phyloP scores from a whole-genome alignment of 2,329 filamentous ascomycete species.

The Alternaria conjuncta region DNA sequence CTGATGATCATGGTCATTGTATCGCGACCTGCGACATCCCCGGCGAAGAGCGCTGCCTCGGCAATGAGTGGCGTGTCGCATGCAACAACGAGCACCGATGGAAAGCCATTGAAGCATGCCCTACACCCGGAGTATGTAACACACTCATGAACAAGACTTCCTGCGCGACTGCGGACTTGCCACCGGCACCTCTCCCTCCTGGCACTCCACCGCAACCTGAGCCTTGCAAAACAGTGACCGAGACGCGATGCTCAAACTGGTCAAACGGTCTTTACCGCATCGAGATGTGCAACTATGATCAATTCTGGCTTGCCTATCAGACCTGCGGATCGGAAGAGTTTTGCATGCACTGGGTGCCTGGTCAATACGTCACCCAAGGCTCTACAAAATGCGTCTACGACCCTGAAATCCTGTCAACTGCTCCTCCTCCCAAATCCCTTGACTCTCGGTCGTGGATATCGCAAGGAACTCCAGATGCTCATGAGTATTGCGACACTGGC shows the following conservation, averaged over 20 bases:
- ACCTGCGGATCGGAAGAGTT: background rate
- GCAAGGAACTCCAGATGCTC: background rate
- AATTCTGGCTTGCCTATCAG: background rate
- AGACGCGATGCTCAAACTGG: background rate
- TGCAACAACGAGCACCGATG: background rate
- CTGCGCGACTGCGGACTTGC: background rate
- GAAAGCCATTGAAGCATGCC: background rate
- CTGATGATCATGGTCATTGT: background rate
- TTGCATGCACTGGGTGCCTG: background rate
- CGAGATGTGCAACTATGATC: background rate
- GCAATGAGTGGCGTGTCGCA: background rate
- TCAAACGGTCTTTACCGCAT: background rate
- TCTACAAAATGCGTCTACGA: background rate
- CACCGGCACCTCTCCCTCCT: background rate
- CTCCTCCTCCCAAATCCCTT: background rate
- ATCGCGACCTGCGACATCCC: background rate
- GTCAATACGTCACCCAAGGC: background rate
- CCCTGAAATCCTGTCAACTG: background rate
- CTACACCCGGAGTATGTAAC: background rate
- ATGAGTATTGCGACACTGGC: background rate
- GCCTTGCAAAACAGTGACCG: background rate
- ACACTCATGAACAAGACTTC: background rate
- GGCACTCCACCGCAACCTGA: background rate
- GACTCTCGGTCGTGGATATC: background rate
- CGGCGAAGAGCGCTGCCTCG: constrained; percentile 1